Evolutionary conservation across 306 rosid genomes (phyloP), one percentile per base, ranked within the genome.

Genomic region (Castanea crenata): DNA sequence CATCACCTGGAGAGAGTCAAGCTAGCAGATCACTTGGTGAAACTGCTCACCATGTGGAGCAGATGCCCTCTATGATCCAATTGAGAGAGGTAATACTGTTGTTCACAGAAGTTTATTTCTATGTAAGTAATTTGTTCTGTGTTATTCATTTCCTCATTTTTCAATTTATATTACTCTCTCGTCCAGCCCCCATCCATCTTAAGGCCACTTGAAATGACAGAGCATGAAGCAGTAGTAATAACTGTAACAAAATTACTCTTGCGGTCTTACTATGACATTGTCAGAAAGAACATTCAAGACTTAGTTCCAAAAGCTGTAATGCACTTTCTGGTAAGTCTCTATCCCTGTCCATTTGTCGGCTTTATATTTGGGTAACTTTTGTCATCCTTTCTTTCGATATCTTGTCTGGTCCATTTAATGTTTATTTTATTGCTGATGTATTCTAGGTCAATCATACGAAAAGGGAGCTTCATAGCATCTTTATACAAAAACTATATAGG

Each of bases 251-350:
- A 87, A 82, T 55, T 76, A 61, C 82, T 84, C 46, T 21, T 87
- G 83, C 46, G 73, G 19, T 84, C 90, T 15, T 87, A 84, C 72
- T 81, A 84, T 69, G 88, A 79, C 76, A 87, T 87, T 73, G 88
- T 87, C n/a, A 62, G 88, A 71, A 87, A 84, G 76, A 87, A 79
- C 77, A 74, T 76, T 55, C 82, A 82, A 73, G 88, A 87, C 63
- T 81, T 49, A 13, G 90, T 87, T 49, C 90, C 90, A 44, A 87
- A 84, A 82, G 80, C 88, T 52, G 79, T 87, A 49, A 87, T 87
- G 88, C 88, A 87, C 71, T 87, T 81, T 78, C 79, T 87, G 88
- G 90, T 79, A 76, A 49, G 58, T 21, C 67, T 1, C 18, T 73
- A 11, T 52, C 55, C 15, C 14, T 27, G 9, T 79, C 75, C 21